phyloP scores from a whole-genome alignment of 768 basidiomycete species.

The Neoboletus subvelutipes region DNA sequence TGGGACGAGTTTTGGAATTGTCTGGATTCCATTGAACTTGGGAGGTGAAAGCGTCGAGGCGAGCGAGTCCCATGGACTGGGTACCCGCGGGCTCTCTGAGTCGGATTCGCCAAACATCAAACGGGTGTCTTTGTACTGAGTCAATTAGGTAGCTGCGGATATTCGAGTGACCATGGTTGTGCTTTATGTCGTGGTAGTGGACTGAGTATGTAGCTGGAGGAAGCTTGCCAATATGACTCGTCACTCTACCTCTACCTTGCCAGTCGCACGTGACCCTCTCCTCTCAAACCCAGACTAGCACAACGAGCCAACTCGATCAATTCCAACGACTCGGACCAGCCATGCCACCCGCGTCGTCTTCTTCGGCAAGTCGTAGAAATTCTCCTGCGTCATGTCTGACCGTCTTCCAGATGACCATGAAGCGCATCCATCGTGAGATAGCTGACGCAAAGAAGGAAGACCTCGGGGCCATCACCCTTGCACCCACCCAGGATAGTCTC shows the following conservation, averaged over 20 bases:
- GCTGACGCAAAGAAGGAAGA: constrained; percentile 82
- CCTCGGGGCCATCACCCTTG: constrained; percentile 67
- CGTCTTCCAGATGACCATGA: constrained; percentile 56
- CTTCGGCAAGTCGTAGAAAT: constrained; percentile 16
- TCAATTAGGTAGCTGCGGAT: constrained; percentile 31
- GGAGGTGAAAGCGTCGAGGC: constrained; percentile 50
- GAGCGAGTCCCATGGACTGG: constrained; percentile 81
- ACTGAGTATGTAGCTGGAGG: no score
- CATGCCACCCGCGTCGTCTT: constrained; percentile 30
- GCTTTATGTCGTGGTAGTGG: background rate
- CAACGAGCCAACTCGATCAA: background rate
- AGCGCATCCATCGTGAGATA: constrained; percentile 83
- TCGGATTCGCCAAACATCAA: constrained; percentile 82
- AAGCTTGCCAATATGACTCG: no score
- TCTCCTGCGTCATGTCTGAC: constrained; percentile 4
- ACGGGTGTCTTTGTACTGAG: background rate
- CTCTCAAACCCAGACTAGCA: background rate
- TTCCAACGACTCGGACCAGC: constrained; percentile 1
- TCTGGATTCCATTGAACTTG: constrained; percentile 24
- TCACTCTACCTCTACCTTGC: background rate
- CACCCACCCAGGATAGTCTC: constrained; percentile 62
- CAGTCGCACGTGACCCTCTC: constrained; percentile 18
- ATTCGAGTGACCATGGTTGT: constrained; percentile 58
- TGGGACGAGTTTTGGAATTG: constrained; percentile 67
- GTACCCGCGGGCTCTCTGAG: constrained; percentile 75